Evolutionary conservation across 2,329 filamentous ascomycete genomes (phyloP), one percentile per base, ranked within the genome.

Genomic region (Dendrostoma leiphaemia): DNA sequence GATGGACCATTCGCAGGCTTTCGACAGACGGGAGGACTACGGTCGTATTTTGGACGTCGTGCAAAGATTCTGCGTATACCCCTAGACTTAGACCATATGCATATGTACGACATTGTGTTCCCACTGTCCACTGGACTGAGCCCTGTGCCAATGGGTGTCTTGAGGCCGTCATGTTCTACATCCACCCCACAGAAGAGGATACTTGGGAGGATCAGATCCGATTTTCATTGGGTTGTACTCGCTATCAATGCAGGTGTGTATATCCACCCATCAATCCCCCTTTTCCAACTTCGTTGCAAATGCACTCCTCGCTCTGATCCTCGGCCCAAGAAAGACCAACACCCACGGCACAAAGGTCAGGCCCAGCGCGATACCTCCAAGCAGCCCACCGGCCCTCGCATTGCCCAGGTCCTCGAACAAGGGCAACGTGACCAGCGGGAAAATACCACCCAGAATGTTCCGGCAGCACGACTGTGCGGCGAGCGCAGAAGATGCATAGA

Each of bases 261-360:
- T n/a, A n/a, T n/a, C n/a, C n/a, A n/a, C n/a, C 29, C 34, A 46
- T 48, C 10, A 46, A 28, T 24, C n/a, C 31, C 31, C n/a, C 4
- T 55, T 41, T 34, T 45, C 46, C 57, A 63, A 69, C 75, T 72
- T 68, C 80, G 82, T 66, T 78, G 91, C 91, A 71, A 96, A 88
- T 62, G 84, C 87, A 66, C 90, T 94, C 66, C 85, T 81, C 10
- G 81, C 80, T 26, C 92, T 78, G 59, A 97, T 96, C 60, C 66
- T 81, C 31, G 87, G 84, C 0, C 92, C 93, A 61, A 84, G 94
- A 29, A 94, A 83, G 0, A 92, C 81, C 48, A 97, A 69, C 0
- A 92, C 84, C 89, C 91, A 97, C 0, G 92, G 93, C n/a, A 96
- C 91, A 2, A 89, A 67, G 0, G 89, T 92, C 58, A 97, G 69